Conservation (phyloP, 2,329 filamentous ascomycete genomes). For the Epichloe hybrida region DNA sequence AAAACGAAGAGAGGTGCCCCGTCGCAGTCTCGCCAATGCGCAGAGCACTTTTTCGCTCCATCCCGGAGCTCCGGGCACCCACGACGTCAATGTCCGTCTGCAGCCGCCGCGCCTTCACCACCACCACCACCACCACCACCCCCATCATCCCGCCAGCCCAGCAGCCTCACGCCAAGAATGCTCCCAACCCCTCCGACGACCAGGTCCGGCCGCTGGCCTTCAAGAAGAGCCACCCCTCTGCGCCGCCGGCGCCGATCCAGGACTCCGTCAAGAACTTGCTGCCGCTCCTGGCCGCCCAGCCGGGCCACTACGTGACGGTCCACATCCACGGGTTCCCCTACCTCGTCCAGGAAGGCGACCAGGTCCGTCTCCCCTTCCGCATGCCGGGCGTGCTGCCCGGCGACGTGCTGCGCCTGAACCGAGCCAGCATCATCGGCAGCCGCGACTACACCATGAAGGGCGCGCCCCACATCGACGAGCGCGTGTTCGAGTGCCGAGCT, state of each 20-base stretch:
- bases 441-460: constrained; percentile 85
- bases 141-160: constrained; percentile 32
- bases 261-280: constrained; percentile 47
- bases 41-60: constrained; percentile 48
- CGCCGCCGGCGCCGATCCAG: constrained; percentile 29
- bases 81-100: constrained; percentile 11
- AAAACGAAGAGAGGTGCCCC: neutral
- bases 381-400: constrained; percentile 67
- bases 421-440: constrained; percentile 68
- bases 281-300: constrained; percentile 59
- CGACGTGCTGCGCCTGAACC: constrained; percentile 77
- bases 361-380: constrained; percentile 63
- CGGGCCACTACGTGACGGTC: constrained; percentile 62
- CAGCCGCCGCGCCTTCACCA: constrained; percentile 26
- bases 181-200: constrained; percentile 21
- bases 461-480: constrained; percentile 67
- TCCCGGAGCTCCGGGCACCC: constrained; percentile 43
- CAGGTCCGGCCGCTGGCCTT: constrained; percentile 23
- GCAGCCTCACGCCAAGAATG: constrained; percentile 22
- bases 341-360: constrained; percentile 64
- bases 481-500: constrained; percentile 73
- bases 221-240: constrained; percentile 24
- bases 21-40: constrained; percentile 29
- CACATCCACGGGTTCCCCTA: constrained; percentile 72
- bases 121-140: constrained; percentile 28